Percentiles rank a stretch among this genome's conserved stretches.
phyloP scores from a whole-genome alignment of 1,284 basidiomycete genomes.

The Trametes sp. region DNA sequence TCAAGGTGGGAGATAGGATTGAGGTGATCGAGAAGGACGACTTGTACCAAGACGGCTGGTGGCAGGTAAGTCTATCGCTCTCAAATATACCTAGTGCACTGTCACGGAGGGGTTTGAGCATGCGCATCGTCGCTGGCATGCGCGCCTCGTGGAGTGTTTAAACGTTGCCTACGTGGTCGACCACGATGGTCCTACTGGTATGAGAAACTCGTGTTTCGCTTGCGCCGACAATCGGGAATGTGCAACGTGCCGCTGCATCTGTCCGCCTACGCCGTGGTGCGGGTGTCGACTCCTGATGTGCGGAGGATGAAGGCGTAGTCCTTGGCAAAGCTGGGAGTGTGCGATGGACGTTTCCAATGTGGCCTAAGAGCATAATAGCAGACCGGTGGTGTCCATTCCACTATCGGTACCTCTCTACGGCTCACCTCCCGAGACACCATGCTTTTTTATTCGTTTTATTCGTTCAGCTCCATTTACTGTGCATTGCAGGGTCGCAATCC shows the following conservation, averaged over 20 bases:
- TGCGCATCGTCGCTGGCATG: not conserved
- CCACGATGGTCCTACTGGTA: not conserved
- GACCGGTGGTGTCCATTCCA: too few species aligned
- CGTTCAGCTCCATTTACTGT: conserved; percentile 29
- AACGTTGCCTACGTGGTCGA: not conserved
- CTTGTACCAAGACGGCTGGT: conserved; percentile 97
- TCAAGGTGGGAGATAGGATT: conserved; percentile 88
- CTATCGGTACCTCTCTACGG: not conserved
- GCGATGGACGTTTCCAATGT: conserved; percentile 9
- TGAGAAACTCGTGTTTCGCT: not conserved
- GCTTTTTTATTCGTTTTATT: conserved; percentile 23
- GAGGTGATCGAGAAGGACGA: conserved; percentile 95
- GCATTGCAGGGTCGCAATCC: conserved; percentile 82
- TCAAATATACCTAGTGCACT: not conserved
- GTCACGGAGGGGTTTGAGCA: not conserved
- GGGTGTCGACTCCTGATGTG: not conserved
- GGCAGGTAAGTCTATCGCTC: conserved; percentile 75
- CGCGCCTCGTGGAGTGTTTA: not conserved
- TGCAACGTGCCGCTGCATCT: conserved; percentile 1
- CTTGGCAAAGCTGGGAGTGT: conserved; percentile 4
- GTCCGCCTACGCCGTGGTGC: not conserved
- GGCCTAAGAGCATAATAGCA: conserved; percentile 6
- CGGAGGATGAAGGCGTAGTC: not conserved
- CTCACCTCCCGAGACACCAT: not conserved
- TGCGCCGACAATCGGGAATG: not conserved